Base-by-base conservation (phyloP, 495 filamentous ascomycete genomes). In the Hypoxylon perforatum region DNA sequence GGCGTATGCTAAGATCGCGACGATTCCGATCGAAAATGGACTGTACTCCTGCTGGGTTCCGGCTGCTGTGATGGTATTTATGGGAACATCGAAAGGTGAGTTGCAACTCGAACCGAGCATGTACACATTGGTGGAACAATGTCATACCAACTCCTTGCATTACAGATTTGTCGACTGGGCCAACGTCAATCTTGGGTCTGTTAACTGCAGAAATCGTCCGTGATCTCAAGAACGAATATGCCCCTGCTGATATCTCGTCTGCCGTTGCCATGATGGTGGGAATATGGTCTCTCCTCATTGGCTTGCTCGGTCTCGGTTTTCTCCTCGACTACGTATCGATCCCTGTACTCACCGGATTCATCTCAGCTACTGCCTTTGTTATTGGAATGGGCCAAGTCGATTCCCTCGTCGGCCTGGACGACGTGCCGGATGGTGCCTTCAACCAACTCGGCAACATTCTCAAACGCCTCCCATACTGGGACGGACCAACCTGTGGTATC, bases 41-140 rank as follows among this genome's bases (percentile, higher is more conserved):
- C 78, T 86, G 15, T 80, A 81, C 69, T 81, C 82, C 4, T 80
- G 78, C 63, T 86, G 84, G 84, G 63, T 85, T 18, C 83, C 84
- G 1, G 75, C 79, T 14, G 71, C 76, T 11, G 69, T 85, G 11
- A 83, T 82, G 57, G 76, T 81, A 3, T 76, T 86, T 41, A 85
- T 86, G 80, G 84, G 83, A 2, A 84, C 83, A 2, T 83, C 83
- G 11, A 85, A 86, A 59, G 83, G 84, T 82, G 61, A 57, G 74
- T 48, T 25, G 14, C 12, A 45, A 10, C n/a, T 33, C 7, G 45
- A 47, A 41, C 36, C 10, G 19, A 66, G 18, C 36, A 35, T 1
- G 6, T 12, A 33, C 46, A 21, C 9, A 35, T 22, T 1, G 14
- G 45, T 15, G 11, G 30, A 49, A 11, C 35, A 6, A 17, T 51